Evolutionary conservation across 805 yeast genomes (phyloP), one percentile per base, ranked within the genome.

Genomic region (Yarrowia bubula): DNA sequence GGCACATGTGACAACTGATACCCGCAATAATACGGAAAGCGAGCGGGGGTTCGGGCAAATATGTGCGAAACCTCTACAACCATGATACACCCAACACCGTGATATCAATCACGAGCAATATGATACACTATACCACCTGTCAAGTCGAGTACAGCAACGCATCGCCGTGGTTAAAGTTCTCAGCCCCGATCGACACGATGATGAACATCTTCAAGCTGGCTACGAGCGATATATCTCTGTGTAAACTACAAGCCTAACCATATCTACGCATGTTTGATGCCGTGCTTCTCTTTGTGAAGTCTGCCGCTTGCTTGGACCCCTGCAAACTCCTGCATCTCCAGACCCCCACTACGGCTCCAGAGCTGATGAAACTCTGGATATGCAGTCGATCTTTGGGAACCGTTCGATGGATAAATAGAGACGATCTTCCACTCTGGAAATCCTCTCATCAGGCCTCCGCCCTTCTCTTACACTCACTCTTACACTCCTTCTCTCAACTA

Each of bases 111-210:
- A 8, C 44, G 7, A 41, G 28, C 15, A 18, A 6, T 13, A 3
- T 8, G 47, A 43, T 43, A 43, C 31, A 11, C 8, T 17, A 5
- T 2, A 1, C 4, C 8, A 4, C 18, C 15, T 10, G 10, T 39
- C 31, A 42, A 28, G 28, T 22, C 46, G 18, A 18, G 8, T 7
- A 3, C 13, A 8, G 35, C 50, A 35, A 47, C 32, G 47, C 47
- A 43, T 32, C 5, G 22, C 38, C 38, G 18, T 10, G 13, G 41
- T 17, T 48, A 48, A 48, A 48, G 55, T 48, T 48, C 41, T 35
- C 55, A 48, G 55, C 55, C 55, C 11, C 55, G 57, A 50, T 50
- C 57, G 57, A 50, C 57, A 35, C 41, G 14, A n/a, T 50, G 57
- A 33, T 48, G 57, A 50, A 18, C 57, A 8, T 10, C 11, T 14